Conservation (phyloP, 2,329 filamentous ascomycete genomes). For the Claviceps pusilla region DNA sequence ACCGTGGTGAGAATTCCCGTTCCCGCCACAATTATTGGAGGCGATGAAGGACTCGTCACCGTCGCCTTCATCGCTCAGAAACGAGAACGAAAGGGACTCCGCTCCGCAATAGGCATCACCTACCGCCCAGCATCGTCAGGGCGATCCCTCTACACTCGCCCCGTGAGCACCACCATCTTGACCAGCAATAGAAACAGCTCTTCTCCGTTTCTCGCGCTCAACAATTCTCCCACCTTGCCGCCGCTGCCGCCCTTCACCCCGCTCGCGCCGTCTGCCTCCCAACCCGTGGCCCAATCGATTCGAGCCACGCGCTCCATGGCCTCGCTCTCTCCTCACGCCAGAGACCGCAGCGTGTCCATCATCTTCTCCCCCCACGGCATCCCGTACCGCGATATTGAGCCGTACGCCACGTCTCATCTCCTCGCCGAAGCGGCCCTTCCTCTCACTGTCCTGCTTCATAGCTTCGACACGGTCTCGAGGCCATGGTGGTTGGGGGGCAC, state of each 20-base stretch:
- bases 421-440: conserved; percentile 41
- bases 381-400: conserved; percentile 33
- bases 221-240: conserved; percentile 1
- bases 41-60: conserved; percentile 51
- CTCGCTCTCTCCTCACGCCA: conserved; percentile 19
- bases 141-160: conserved; percentile 9
- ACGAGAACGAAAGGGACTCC: conserved; percentile 43
- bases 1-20: conserved; percentile 33
- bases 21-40: conserved; percentile 34
- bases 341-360: conserved; percentile 37
- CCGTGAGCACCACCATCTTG: conserved; percentile 8
- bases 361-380: conserved; percentile 53
- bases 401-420: conserved; percentile 43
- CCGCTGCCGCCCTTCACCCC: conserved; percentile 11
- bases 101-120: conserved; percentile 57
- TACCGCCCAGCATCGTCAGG: conserved; percentile 42
- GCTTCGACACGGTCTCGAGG: conserved; percentile 43
- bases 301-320: conserved; percentile 22
- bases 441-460: conserved; percentile 49
- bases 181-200: conserved; percentile 3
- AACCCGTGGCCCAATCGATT: conserved; percentile 19
- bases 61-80: conserved; percentile 51
- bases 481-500: conserved; percentile 49
- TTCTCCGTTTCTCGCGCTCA: neutral
- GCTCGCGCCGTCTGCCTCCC: conserved; percentile 21